Evolutionary conservation across 805 yeast genomes (phyloP).

Genomic region (Candida oleophila): DNA sequence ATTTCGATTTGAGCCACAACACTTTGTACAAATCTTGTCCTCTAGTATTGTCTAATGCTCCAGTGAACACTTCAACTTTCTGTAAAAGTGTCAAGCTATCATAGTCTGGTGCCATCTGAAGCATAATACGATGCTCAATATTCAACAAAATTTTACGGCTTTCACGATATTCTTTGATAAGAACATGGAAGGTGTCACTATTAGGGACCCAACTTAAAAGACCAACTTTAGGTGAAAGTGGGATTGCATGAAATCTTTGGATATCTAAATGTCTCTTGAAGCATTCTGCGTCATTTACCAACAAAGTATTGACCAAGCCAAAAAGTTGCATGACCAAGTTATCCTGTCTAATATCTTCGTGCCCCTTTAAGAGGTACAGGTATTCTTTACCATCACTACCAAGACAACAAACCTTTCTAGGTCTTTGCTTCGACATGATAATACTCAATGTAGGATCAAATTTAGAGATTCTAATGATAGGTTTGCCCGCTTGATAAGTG

Average conservation of each 20-base stretch:
- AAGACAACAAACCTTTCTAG: constrained; percentile 72
- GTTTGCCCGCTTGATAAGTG: constrained; percentile 82
- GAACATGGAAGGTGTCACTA: constrained; percentile 92
- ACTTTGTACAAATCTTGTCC: constrained; percentile 97
- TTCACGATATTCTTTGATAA: constrained; percentile 90
- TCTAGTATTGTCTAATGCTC: constrained; percentile 90
- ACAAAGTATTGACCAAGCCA: constrained; percentile 88
- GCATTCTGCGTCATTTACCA: constrained; percentile 90
- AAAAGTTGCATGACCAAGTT: constrained; percentile 96
- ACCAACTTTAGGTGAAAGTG: constrained; percentile 96
- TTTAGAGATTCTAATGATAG: constrained; percentile 65
- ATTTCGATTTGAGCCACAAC: constrained; percentile 91
- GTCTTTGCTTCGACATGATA: constrained; percentile 93
- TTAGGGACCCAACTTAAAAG: constrained; percentile 96
- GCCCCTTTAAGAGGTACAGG: constrained; percentile 83
- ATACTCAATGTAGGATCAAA: constrained; percentile 86
- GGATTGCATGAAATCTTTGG: constrained; percentile 90
- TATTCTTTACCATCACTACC: constrained; percentile 95
- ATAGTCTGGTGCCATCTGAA: constrained; percentile 97
- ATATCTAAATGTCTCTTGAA: constrained; percentile 94
- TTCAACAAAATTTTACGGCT: constrained; percentile 84
- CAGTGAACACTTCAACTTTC: constrained; percentile 94
- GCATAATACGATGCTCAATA: constrained; percentile 92
- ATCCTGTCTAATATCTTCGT: constrained; percentile 97
- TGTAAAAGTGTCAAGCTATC: constrained; percentile 85